phyloP scores from a whole-genome alignment of 768 basidiomycete genomes.

The Candolleomyces efflorescens region DNA sequence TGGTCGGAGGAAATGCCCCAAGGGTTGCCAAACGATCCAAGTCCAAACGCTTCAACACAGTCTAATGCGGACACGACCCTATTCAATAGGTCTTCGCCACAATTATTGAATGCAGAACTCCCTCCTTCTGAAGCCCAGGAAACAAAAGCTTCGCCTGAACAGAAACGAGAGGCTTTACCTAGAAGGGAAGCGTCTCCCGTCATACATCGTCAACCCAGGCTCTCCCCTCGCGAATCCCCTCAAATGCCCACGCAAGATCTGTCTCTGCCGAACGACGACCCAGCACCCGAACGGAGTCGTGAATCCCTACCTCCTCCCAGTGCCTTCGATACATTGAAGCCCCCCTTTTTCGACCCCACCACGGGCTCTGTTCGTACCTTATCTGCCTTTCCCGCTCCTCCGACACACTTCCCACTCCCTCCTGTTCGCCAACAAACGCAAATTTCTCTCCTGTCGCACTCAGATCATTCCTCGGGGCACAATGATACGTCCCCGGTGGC shows the following conservation, averaged over 20 bases:
- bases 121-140: background rate
- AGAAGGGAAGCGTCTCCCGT: background rate
- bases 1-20: slow-evolving; percentile 55
- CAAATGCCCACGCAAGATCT: background rate
- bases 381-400: slow-evolving; percentile 70
- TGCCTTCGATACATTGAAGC: slow-evolving; percentile 32
- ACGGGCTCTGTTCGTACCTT: slow-evolving; percentile 62
- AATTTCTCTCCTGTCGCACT: slow-evolving; percentile 12
- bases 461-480: slow-evolving; percentile 1
- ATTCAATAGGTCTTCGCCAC: background rate
- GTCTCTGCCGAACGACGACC: background rate
- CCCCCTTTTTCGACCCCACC: slow-evolving; percentile 33
- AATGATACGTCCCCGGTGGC: background rate
- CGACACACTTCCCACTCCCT: slow-evolving; percentile 67
- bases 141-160: background rate
- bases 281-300: background rate
- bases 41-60: slow-evolving; percentile 8
- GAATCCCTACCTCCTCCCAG: slow-evolving; percentile 16
- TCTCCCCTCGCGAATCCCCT: background rate
- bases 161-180: background rate
- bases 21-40: slow-evolving; percentile 25
- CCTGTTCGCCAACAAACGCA: slow-evolving; percentile 28
- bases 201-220: background rate
- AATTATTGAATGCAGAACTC: background rate
- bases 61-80: background rate